Base-by-base conservation (phyloP, 352 stramenopile genomes). In the Thalassiosira livingstoniorum region DNA sequence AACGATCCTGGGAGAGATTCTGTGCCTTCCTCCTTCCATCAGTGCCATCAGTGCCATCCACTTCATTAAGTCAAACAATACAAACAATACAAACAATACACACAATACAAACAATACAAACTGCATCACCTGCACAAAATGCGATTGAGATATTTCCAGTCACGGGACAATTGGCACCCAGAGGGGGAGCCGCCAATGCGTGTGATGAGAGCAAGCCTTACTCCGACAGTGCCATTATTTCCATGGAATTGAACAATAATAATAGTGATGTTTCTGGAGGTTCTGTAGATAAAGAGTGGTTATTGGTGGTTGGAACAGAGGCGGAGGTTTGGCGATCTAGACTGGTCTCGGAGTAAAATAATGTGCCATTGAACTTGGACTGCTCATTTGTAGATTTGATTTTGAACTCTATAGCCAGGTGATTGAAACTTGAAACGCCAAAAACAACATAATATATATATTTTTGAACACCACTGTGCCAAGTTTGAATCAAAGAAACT, bases 1-100 rank as follows among this genome's bases (percentile, higher is more conserved):
- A 90, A 55, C 66, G 75, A 63, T 82, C 75, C 10, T 90, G 84
- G 84, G 80, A 90, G 64, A 78, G 58, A 54, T 90, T 75, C 39
- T 78, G 80, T 71, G 71, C 68, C 1, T 84, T 78, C 62, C 34
- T 86, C 18, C 23, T 78, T 47, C 54, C 55, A 15, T 69, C 25
- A 10, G n/a, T 21, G 4, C 54, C 2, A 11, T 4, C 4, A 7
- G 21, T 31, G n/a, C 10, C 7, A 23, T 5, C 29, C 7, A 58
- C 29, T 4, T 5, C 4, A 5, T 4, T 58, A 25, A 58, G 29
- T 58, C 29, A 58, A 15, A 25, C n/a, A 58, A 23, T 23, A 58
- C 51, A 31, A 23, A 58, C 10, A 25, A 25, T 7, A 58, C 4
- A 10, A 23, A 5, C 7, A 25, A 7, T 63, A 63, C 23, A 21